A percentile compares a stretch with the other conserved stretches of the same genome.
phyloP scores from a whole-genome alignment of 306 rosid genomes.

The Cucurbita maxima region DNA sequence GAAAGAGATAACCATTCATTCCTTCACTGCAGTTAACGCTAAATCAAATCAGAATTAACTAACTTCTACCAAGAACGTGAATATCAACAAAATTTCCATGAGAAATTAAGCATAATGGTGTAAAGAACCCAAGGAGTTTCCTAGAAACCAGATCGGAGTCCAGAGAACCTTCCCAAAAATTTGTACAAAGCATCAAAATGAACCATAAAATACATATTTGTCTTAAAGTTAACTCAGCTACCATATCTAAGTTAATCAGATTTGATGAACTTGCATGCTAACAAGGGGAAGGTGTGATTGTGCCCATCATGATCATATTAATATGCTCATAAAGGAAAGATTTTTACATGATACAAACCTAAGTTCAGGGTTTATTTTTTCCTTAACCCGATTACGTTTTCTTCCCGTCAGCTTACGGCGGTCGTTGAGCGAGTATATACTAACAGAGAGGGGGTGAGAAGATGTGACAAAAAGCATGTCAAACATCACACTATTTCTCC shows the following conservation, averaged over 20 bases:
- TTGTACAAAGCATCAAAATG: background rate
- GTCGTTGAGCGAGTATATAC: constrained; percentile 84
- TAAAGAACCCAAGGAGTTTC: background rate
- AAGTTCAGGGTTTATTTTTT: constrained; percentile 53
- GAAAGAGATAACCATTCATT: constrained; percentile 88
- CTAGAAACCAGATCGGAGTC: background rate
- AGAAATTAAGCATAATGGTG: background rate
- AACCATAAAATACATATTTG: background rate
- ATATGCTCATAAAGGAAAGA: background rate
- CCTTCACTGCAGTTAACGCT: constrained; percentile 88
- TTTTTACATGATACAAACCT: constrained; percentile 35
- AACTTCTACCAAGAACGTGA: background rate
- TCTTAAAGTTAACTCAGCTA: background rate
- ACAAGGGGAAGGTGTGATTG: background rate
- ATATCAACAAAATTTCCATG: background rate
- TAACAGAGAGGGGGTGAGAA: constrained; percentile 88
- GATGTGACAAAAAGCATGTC: constrained; percentile 86
- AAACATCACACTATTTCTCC: constrained; percentile 63
- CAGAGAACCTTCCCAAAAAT: background rate
- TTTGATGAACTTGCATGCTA: background rate
- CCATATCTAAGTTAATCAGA: background rate
- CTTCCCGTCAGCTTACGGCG: constrained; percentile 56
- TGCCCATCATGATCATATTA: background rate
- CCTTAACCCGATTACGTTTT: constrained; percentile 60
- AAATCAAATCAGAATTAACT: constrained; percentile 51